Percentiles rank a stretch among this genome's conserved stretches.
Conservation (phyloP, 2,329 filamentous ascomycete genomes). For the Colletotrichum paranaense region DNA sequence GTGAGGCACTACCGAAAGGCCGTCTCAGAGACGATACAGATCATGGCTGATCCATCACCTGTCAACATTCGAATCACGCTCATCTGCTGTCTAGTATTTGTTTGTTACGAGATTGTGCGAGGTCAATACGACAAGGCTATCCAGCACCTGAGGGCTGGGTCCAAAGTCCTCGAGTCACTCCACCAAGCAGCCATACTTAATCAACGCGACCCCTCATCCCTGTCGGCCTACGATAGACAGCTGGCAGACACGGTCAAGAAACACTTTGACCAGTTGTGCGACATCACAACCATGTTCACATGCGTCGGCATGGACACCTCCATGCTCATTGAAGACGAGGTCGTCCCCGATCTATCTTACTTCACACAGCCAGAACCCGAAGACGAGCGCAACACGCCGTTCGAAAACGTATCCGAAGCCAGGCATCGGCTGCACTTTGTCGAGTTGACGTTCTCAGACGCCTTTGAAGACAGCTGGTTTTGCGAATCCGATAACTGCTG, state of each 20-base stretch:
- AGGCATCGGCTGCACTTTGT: constrained; percentile 6
- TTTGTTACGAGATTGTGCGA: constrained; percentile 25
- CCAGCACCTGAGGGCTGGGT: constrained; percentile 12
- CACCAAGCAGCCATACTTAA: constrained; percentile 11
- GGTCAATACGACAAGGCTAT: constrained; percentile 24
- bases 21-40: constrained; percentile 17
- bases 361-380: constrained; percentile 1
- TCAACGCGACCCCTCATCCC: background rate
- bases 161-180: constrained; percentile 22
- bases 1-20: constrained; percentile 22
- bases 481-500: constrained; percentile 2
- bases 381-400: background rate
- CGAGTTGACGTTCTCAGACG: constrained; percentile 4
- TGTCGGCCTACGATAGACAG: background rate
- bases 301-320: constrained; percentile 29
- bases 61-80: constrained; percentile 27
- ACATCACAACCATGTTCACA: constrained; percentile 20
- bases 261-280: constrained; percentile 24
- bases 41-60: constrained; percentile 27
- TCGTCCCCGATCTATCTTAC: constrained; percentile 24
- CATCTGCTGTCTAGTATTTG: constrained; percentile 23
- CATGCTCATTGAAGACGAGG: constrained; percentile 13
- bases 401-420: constrained; percentile 17
- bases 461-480: constrained; percentile 5
- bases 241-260: constrained; percentile 18